Percentiles rank a stretch among this genome's conserved stretches.
phyloP scores from a whole-genome alignment of 176 grass and related monocot genomes.

The Lolium multiflorum region DNA sequence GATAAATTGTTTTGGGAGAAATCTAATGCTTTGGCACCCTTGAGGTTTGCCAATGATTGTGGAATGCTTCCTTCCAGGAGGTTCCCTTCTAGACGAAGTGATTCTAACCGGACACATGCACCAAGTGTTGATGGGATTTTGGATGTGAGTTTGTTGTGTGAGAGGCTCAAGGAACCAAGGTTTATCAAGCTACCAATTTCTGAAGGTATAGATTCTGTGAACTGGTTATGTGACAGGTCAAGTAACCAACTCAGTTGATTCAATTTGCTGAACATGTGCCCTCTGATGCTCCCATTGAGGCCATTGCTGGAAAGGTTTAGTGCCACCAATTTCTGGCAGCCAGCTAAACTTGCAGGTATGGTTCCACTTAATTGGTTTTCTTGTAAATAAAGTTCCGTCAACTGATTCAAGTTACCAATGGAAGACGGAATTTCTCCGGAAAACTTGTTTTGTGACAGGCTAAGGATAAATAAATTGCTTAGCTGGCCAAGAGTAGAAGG shows the following conservation, averaged over 20 bases:
- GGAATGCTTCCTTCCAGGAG: not conserved
- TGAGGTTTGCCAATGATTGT: not conserved
- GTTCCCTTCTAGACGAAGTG: not conserved
- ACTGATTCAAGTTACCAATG: not conserved
- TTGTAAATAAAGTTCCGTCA: not conserved
- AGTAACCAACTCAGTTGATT: not conserved
- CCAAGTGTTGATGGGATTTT: not conserved
- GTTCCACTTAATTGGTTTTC: constrained; percentile 3
- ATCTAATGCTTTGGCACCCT: not conserved
- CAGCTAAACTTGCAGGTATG: not conserved
- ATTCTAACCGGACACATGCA: not conserved
- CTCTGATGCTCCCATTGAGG: not conserved
- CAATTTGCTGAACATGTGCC: not conserved
- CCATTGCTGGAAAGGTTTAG: not conserved
- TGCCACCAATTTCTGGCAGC: not conserved
- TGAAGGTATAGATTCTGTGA: not conserved
- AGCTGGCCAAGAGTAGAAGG: not conserved
- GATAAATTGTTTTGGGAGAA: not conserved
- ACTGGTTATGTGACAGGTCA: constrained; percentile 13
- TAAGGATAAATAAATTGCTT: not conserved
- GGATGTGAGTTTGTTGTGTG: not conserved
- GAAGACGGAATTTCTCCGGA: not conserved
- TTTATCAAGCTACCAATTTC: not conserved
- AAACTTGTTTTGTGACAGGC: not conserved
- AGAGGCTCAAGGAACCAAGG: not conserved